A percentile compares a stretch with the other conserved stretches of the same genome.
Conservation (phyloP, 1,139 yeast genomes). For the Yamadazyma friedrichii region DNA sequence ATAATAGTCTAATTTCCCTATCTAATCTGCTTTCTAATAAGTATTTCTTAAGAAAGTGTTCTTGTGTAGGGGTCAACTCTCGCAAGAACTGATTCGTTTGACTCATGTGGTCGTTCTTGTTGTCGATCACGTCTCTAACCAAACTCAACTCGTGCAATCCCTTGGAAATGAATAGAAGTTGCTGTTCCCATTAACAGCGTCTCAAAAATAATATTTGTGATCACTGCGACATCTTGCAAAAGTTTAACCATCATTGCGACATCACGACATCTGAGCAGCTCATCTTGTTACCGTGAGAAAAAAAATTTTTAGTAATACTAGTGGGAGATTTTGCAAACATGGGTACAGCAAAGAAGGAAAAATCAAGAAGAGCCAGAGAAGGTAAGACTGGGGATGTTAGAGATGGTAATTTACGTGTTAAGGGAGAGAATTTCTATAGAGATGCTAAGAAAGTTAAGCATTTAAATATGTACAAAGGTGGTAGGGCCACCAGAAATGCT, state of each 20-base stretch:
- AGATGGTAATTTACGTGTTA: conserved; percentile 89
- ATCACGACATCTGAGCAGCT: conserved; percentile 8
- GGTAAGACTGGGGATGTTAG: conserved; percentile 53
- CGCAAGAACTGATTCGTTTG: conserved; percentile 14
- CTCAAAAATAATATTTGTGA: too few species aligned
- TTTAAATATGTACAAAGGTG: conserved; percentile 89
- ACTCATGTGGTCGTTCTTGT: not conserved
- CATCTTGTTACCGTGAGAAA: conserved; percentile 6
- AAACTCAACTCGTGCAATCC: too few species aligned
- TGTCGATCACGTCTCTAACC: not conserved
- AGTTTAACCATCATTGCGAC: too few species aligned
- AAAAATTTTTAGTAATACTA: conserved; percentile 4
- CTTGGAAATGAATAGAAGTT: too few species aligned
- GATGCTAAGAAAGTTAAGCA: conserved; percentile 93
- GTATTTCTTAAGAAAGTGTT: conserved; percentile 84
- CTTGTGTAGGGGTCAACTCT: conserved; percentile 56
- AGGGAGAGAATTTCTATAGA: conserved; percentile 94
- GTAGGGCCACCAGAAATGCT: conserved; percentile 83
- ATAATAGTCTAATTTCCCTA: conserved; percentile 58
- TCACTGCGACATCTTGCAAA: too few species aligned
- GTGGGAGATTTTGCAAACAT: conserved; percentile 30
- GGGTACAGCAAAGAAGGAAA: conserved; percentile 95
- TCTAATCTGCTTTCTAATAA: conserved; percentile 61
- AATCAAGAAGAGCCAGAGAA: conserved; percentile 79
- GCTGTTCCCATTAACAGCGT: too few species aligned